A percentile compares a stretch with the other conserved stretches of the same genome.
Evolutionary conservation across 163 green algal species (phyloP).

Genomic region (Chlamydomonas reinhardtii): DNA sequence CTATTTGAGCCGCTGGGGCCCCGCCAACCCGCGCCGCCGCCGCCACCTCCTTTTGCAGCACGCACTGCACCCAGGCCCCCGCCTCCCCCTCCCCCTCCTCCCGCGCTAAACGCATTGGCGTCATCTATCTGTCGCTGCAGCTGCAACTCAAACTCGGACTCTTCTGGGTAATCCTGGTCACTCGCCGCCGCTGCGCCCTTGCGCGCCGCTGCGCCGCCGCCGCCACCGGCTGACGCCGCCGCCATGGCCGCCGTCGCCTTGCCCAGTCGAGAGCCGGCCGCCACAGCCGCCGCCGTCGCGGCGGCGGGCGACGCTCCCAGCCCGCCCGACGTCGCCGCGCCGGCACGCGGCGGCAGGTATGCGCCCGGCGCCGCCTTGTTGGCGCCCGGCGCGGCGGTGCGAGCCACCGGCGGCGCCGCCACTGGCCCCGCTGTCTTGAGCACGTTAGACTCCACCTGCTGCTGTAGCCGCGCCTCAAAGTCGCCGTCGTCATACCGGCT

Average conservation of each 20-base stretch:
- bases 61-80: not conserved
- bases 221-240: not conserved
- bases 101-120: not conserved
- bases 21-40: slow-evolving; percentile 21
- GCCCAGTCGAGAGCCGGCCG: slow-evolving; percentile 3
- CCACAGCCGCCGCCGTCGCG: not conserved
- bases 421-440: not conserved
- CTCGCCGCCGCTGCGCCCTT: too few species aligned
- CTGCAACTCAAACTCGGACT: slow-evolving; percentile 24
- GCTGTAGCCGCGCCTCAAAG: slow-evolving; percentile 19
- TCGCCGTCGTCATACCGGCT: slow-evolving; percentile 11
- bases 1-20: not conserved
- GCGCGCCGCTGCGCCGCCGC: not conserved
- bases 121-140: slow-evolving; percentile 36
- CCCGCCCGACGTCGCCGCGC: not conserved
- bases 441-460: slow-evolving; percentile 33
- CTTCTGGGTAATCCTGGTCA: slow-evolving; percentile 16
- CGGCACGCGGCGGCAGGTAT: slow-evolving; percentile 34
- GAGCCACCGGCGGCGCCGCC: not conserved
- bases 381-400: not conserved
- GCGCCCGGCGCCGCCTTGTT: not conserved
- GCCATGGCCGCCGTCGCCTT: slow-evolving; percentile 11
- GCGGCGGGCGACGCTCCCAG: slow-evolving; percentile 2
- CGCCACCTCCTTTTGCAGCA: not conserved
- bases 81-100: not conserved